Base-by-base conservation (phyloP, 495 filamentous ascomycete species). In the Podospora anserina region DNA sequence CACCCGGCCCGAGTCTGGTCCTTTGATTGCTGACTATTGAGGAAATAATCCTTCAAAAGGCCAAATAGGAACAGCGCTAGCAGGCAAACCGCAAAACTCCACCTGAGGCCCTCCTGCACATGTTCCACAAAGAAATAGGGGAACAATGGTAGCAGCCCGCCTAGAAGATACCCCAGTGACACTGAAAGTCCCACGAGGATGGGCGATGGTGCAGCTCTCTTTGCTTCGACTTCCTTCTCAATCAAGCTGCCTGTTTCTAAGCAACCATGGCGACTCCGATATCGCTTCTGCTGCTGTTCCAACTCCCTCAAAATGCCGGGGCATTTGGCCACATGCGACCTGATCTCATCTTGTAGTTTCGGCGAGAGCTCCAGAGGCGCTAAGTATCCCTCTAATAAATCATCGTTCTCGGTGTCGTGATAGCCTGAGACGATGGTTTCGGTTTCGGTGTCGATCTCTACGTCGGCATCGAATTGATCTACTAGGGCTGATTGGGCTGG, bases 101-200 rank as follows among this genome's bases (percentile, higher is more conserved):
- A 76, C 73, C 80, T 81, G 20, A 88, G 71, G 1, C 84, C 86
- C 34, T 81, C 67, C 11, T 68, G 69, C 11, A 83, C 79, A 23
- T 79, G 71, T 19, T 78, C 61, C 71, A 82, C 77, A 49, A 78
- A 78, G 66, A 88, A 88, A 68, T 88, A 88, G 2, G 86, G 86
- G 53, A 86, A 77, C 83, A 88, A 83, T 0, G 86, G 86, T 5
- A 87, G 74, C 27, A 88, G 74, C 2, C 86, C 86, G 59, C 86
- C 84, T 11, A 87, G 69, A 53, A 88, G 84, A 71, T 88, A 88
- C 27, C 81, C 76, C 7, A 83, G 20, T 5, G 28, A 26, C 3
- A 64, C 49, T 18, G 56, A 49, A 34, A 60, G 49, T 3, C 39
- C 49, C 4, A 68, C 61, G 16, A 64, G 27, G 11, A 63, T n/a